Conservation (phyloP, 2,329 filamentous ascomycete genomes). For the Aspergillus felis region DNA sequence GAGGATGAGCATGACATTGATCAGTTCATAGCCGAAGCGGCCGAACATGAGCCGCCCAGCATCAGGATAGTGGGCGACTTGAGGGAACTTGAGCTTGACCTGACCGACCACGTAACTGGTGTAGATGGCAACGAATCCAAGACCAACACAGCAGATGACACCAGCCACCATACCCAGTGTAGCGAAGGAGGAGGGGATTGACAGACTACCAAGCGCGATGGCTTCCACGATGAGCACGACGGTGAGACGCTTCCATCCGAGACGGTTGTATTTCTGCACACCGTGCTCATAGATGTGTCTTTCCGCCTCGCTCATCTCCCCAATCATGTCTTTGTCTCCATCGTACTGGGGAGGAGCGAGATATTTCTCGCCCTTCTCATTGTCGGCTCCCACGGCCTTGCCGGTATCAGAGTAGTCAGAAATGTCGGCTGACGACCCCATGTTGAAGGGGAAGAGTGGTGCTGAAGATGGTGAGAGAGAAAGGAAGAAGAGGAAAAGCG, state of each 20-base stretch:
- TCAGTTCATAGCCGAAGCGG: constrained; percentile 39
- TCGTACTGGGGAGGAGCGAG: constrained; percentile 13
- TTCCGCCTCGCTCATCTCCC: constrained; percentile 19
- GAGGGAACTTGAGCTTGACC: constrained; percentile 35
- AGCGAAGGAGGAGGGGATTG: constrained; percentile 44
- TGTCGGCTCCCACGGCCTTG: constrained; percentile 6
- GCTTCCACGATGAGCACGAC: constrained; percentile 50
- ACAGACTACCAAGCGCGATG: constrained; percentile 47
- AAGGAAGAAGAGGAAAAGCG: not conserved
- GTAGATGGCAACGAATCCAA: constrained; percentile 40
- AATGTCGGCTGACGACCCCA: constrained; percentile 3
- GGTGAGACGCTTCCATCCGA: constrained; percentile 51
- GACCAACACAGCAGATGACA: constrained; percentile 41
- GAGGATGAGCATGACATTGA: constrained; percentile 41
- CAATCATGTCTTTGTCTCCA: constrained; percentile 15
- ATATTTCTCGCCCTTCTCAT: constrained; percentile 5
- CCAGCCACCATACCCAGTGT: constrained; percentile 46
- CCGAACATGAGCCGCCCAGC: constrained; percentile 43
- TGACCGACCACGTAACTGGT: constrained; percentile 41
- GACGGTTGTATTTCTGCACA: constrained; percentile 20
- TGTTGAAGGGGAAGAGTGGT: constrained; percentile 2
- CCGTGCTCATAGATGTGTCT: constrained; percentile 18
- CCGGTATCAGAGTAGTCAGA: constrained; percentile 11
- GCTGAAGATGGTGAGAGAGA: not conserved
- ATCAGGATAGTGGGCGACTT: constrained; percentile 43